Percentiles rank a stretch among this genome's conserved stretches.
phyloP scores from a whole-genome alignment of 2,329 filamentous ascomycete species.

The Hypoxylon sp. region DNA sequence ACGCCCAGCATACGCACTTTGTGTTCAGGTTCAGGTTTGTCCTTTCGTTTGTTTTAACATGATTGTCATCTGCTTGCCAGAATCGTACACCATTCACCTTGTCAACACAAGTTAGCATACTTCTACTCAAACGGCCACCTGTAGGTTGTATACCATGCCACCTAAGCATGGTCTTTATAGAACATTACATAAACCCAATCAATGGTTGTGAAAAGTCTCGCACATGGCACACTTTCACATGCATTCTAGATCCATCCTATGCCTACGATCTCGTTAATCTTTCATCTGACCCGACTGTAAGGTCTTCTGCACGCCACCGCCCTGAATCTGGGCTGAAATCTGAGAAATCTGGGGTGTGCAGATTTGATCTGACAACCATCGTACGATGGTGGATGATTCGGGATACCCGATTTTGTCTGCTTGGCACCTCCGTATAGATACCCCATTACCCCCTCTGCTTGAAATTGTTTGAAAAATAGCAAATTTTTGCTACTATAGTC shows the following conservation, averaged over 20 bases:
- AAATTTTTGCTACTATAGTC: slow-evolving; percentile 1
- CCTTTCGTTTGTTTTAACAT: slow-evolving; percentile 14
- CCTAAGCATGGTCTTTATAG: neutral
- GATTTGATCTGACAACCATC: slow-evolving; percentile 37
- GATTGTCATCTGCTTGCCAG: slow-evolving; percentile 20
- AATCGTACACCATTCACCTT: slow-evolving; percentile 1
- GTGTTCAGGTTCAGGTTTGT: slow-evolving; percentile 3
- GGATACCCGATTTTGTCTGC: slow-evolving; percentile 17
- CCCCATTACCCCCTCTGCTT: neutral
- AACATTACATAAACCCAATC: neutral
- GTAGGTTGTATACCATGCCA: neutral
- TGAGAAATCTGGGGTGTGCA: slow-evolving; percentile 29
- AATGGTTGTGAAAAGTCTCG: slow-evolving; percentile 4
- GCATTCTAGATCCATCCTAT: slow-evolving; percentile 32
- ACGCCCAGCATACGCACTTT: neutral
- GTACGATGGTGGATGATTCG: slow-evolving; percentile 34
- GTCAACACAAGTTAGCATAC: neutral
- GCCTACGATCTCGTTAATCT: slow-evolving; percentile 38
- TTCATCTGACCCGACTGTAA: slow-evolving; percentile 31
- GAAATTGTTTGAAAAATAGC: neutral
- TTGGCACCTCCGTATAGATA: slow-evolving; percentile 22
- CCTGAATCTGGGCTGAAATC: slow-evolving; percentile 37
- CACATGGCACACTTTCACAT: slow-evolving; percentile 3
- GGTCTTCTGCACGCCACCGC: slow-evolving; percentile 34
- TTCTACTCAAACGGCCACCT: neutral